Base-by-base conservation (phyloP, 2,329 filamentous ascomycete species). In the Aspergillus sp. region DNA sequence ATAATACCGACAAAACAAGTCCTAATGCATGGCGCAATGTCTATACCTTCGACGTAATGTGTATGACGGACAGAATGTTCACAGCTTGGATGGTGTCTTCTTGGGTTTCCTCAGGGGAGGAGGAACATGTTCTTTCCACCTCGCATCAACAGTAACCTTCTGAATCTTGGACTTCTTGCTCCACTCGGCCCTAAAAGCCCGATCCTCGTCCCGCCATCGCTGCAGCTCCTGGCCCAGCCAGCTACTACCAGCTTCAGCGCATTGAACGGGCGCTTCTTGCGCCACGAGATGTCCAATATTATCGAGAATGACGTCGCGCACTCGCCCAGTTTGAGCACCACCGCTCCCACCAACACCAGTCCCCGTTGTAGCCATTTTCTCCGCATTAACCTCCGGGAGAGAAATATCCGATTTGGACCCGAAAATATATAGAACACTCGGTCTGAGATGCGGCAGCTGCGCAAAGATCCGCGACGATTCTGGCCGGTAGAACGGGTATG, bases 221-320 rank as follows among this genome's bases (percentile, higher is more conserved):
- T 68, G 62, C 53, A 86, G 54, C 62, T 85, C 81, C n/a, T 61
- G 58, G 0, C 65, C 73, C 47, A 87, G 65, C 74, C 82, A 88
- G 22, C 64, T 61, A 0, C 77, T 78, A 0, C 79, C 76, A 15
- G 78, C 61, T 49, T 78, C 72, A 1, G 88, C 90, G 52, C 84
- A 86, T 59, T 80, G 74, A 2, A 60, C 71, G 0, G 87, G 86
- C 35, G 80, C 78, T 67, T 95, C 90, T 80, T 95, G 87, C 0
- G 90, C 85, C 23, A 96, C 80, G 38, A 96, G 67, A 66, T 97
- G 91, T 0, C 90, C 89, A 5, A 77, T 74, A 0, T 77, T 78
- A 23, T 84, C 70, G 6, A 93, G 68, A 13, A 81, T 73, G 4
- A 87, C 77, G 54, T 83, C 76, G 48, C 74, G 76, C 2, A 95